Evolutionary conservation across 2,329 filamentous ascomycete genomes (phyloP), one percentile per base, ranked within the genome.

Genomic region (Fonsecaea multimorphosa): DNA sequence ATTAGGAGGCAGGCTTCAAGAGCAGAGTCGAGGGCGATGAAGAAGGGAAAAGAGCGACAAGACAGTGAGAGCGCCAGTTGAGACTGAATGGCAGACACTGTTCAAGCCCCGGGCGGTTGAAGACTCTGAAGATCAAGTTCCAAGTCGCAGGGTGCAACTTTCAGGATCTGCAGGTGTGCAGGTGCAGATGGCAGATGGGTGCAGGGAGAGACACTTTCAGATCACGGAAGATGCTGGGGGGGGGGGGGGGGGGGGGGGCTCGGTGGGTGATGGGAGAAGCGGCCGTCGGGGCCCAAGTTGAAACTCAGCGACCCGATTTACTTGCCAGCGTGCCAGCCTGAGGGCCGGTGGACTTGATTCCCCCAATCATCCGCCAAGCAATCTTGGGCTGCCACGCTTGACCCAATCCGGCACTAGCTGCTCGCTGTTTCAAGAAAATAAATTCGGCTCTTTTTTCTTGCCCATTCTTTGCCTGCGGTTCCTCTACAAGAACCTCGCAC

Each of bases 191-290:
- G 58, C 58, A 60, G 58, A 19, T 49, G 55, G n/a, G n/a, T n/a
- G n/a, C 31, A 19, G 76, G 77, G 32, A 75, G 61, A 24, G 75
- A 78, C 44, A 78, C 80, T 3, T 81, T 81, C 2, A 83, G 82
- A 3, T 83, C 79, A 58, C 82, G 77, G 61, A 63, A 36, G 53
- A 57, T 51, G 54, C 61, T 57, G 53, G 61, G 53, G 53, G 54
- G 44, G 44, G 29, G 3, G 29, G 29, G 29, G 8, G 29, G n/a
- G n/a, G n/a, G n/a, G n/a, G n/a, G n/a, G n/a, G n/a, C n/a, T n/a
- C n/a, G n/a, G n/a, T n/a, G n/a, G n/a, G n/a, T n/a, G n/a, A n/a
- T 19, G 40, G 40, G 40, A 8, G 22, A 24, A 7, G 44, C 22
- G 44, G 57, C 40, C 40, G 24, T 38, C 55, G 34, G 57, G 40